Percentiles rank a stretch among this genome's conserved stretches.
phyloP scores from a whole-genome alignment of 352 stramenopile genomes.

The Phytophthora fragariaefolia region DNA sequence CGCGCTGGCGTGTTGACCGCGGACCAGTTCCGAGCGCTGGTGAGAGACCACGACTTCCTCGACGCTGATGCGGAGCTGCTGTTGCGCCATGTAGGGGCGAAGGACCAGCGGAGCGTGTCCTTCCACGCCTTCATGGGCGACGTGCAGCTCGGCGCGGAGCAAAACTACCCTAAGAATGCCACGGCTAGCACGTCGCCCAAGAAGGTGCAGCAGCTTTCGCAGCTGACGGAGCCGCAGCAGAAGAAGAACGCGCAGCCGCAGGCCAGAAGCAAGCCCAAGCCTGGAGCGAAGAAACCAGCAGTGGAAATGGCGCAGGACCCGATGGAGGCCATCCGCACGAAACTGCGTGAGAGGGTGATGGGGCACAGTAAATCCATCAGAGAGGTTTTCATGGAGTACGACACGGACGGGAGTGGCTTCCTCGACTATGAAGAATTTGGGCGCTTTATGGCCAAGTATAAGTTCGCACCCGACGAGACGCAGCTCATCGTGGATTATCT shows the following conservation, averaged over 20 bases:
- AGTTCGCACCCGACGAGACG: conserved; percentile 57
- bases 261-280: conserved; percentile 21
- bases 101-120: conserved; percentile 48
- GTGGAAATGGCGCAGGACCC: conserved; percentile 35
- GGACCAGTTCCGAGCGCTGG: conserved; percentile 55
- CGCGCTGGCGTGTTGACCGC: conserved; percentile 51
- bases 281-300: conserved; percentile 8
- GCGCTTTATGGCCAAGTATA: conserved; percentile 71
- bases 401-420: conserved; percentile 59
- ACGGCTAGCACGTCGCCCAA: conserved; percentile 32
- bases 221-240: conserved; percentile 23
- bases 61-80: conserved; percentile 57
- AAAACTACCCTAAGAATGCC: conserved; percentile 42
- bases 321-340: conserved; percentile 62
- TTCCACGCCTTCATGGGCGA: conserved; percentile 65
- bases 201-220: conserved; percentile 43
- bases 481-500: conserved; percentile 54
- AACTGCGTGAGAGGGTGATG: conserved; percentile 71
- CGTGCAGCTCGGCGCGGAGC: conserved; percentile 42
- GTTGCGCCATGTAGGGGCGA: conserved; percentile 48
- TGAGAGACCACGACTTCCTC: conserved; percentile 64
- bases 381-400: conserved; percentile 76
- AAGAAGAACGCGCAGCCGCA: conserved; percentile 32
- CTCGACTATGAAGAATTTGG: conserved; percentile 76
- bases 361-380: conserved; percentile 77